Conservation (phyloP, 352 stramenopile species). For the Pythium angustatum region DNA sequence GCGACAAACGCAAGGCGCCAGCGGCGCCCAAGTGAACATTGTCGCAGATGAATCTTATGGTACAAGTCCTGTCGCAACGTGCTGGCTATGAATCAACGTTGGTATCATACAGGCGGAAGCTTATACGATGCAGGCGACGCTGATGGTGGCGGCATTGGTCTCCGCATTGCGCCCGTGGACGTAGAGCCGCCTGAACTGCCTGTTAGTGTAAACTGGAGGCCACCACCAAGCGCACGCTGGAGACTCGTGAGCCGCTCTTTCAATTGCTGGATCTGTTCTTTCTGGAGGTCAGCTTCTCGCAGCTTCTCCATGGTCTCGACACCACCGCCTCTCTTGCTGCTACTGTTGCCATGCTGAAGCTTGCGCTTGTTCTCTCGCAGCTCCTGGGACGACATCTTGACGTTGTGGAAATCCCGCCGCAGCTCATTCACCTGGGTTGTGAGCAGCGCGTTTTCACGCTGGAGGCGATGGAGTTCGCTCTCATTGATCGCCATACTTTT, state of each 20-base stretch:
- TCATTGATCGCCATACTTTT: slow-evolving; percentile 86
- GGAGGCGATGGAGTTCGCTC: slow-evolving; percentile 73
- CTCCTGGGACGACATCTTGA: slow-evolving; percentile 73
- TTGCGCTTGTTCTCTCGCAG: slow-evolving; percentile 48
- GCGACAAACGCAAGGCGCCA: slow-evolving; percentile 55
- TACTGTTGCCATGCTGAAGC: background rate
- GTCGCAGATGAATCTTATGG: slow-evolving; percentile 1
- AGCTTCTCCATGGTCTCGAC: slow-evolving; percentile 51
- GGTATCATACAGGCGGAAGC: slow-evolving; percentile 73
- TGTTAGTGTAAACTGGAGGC: slow-evolving; percentile 51
- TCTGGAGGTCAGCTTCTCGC: slow-evolving; percentile 64
- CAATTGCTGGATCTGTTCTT: slow-evolving; percentile 73
- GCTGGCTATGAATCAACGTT: background rate
- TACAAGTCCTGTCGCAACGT: background rate
- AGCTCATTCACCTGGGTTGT: slow-evolving; percentile 85
- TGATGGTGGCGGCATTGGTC: slow-evolving; percentile 33
- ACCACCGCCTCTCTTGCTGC: slow-evolving; percentile 30
- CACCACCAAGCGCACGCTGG: slow-evolving; percentile 63
- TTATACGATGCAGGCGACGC: slow-evolving; percentile 38
- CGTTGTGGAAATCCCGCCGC: slow-evolving; percentile 76
- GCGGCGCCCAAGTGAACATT: slow-evolving; percentile 14
- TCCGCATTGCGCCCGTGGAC: slow-evolving; percentile 20
- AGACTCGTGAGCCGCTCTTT: slow-evolving; percentile 61
- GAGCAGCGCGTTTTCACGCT: slow-evolving; percentile 81
- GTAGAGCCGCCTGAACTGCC: slow-evolving; percentile 16